Base-by-base conservation (phyloP, 495 filamentous ascomycete genomes). In the Trichoderma orchidacearum region DNA sequence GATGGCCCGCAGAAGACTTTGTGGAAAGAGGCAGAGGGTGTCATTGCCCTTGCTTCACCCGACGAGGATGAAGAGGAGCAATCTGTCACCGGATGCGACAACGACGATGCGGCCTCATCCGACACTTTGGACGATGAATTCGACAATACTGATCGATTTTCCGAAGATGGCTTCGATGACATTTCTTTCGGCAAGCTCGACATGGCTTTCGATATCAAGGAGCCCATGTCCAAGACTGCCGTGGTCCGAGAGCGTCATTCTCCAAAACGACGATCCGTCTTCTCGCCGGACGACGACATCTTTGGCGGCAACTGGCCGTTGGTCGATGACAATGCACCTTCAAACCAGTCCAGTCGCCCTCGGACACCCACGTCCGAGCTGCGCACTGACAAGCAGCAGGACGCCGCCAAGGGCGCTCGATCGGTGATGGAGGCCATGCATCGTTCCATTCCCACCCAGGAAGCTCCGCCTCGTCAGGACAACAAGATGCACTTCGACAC, bases 401-500 rank as follows among this genome's bases (percentile, higher is more conserved):
- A 58, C 45, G 30, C 63, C 68, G 63, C 62, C 60, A 82, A 84
- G 3, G 85, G 87, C 56, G 83, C 88, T 17, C 79, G 80, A 61
- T 90, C 83, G 18, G 86, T 96, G 2, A 86, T 95, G 62, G 86
- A 93, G 68, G 82, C 84, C 29, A 85, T 96, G 68, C 84, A 90
- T 59, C 80, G 83, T 62, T 79, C 67, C 2, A 60, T 8, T 74
- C 80, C 62, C 75, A 78, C 12, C 67, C 70, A 48, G 3, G 41
- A 48, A 3, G 1, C 41, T 12, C 41, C 8, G 21, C 15, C 41
- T 25, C 41, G 41, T 17, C 68, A 81, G 11, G 70, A 81, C 41
- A 85, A 85, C 59, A 94, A 94, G 67, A 82, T 95, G 30, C 87
- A 88, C 13, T 96, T 96, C 61, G 90, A 95, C 64, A 95, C 90